These are phyloP conservation scores for Aspergillus cristatus DNA, from an alignment of 495 filamentous ascomycete species.

Conservation along the genomic window DNA sequence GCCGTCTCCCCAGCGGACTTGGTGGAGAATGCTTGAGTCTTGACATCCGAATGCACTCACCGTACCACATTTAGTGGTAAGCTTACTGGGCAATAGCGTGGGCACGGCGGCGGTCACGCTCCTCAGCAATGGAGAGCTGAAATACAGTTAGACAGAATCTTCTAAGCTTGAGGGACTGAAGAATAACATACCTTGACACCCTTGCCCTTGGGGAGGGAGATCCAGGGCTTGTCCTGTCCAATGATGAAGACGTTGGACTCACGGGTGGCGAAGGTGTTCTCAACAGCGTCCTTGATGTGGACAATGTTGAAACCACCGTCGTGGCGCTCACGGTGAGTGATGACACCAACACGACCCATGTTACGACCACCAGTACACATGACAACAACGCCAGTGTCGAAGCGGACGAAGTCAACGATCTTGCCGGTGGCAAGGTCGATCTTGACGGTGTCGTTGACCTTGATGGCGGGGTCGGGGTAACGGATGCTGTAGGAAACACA, in stretches of 20 bases:
- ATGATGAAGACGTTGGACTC: constrained; percentile 99
- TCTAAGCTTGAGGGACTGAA: no score
- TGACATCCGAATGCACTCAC: constrained; percentile 22
- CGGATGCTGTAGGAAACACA: constrained; percentile 62
- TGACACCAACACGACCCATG: constrained; percentile 99
- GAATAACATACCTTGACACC: constrained; percentile 87
- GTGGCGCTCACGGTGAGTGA: constrained; percentile 99
- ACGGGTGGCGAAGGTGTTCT: constrained; percentile 98
- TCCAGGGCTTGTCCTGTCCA: constrained; percentile 94
- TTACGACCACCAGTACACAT: constrained; percentile 99
- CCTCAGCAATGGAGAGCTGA: constrained; percentile 89
- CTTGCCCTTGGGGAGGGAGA: constrained; percentile 98
- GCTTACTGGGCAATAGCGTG: constrained; percentile 50
- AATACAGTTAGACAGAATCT: constrained; percentile 7
- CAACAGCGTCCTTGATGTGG: constrained; percentile 98
- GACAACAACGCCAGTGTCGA: constrained; percentile 93
- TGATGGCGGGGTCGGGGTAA: constrained; percentile 94
- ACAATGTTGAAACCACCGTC: constrained; percentile 99
- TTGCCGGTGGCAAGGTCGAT: constrained; percentile 94
- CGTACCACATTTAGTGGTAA: constrained; percentile 28
- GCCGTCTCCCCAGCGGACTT: constrained; percentile 29
- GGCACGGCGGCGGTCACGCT: constrained; percentile 91
- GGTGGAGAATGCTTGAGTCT: constrained; percentile 22
- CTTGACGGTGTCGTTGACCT: constrained; percentile 99
- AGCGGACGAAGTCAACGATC: constrained; percentile 90